phyloP scores from a whole-genome alignment of 2,329 filamentous ascomycete species.

The Aspergillus amoenus region DNA sequence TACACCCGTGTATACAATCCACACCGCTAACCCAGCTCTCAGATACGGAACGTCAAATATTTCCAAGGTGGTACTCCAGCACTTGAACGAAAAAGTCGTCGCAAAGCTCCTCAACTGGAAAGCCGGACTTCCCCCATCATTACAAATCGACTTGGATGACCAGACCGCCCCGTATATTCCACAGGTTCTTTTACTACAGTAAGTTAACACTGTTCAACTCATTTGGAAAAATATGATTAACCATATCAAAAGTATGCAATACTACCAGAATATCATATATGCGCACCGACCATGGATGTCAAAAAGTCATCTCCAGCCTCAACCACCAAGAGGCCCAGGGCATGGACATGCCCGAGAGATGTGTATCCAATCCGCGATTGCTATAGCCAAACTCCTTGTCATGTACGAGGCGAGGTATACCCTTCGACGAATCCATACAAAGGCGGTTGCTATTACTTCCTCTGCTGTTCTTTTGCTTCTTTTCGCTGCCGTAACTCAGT shows the following conservation, averaged over 20 bases:
- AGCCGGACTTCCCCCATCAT: conserved; percentile 14
- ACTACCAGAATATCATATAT: conserved; percentile 36
- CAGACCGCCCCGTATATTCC: conserved; percentile 5
- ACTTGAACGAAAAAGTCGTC: conserved; percentile 10
- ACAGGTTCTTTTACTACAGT: conserved; percentile 11
- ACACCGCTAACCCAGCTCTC: not conserved
- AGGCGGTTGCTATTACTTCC: conserved; percentile 43
- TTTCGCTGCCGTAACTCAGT: conserved; percentile 21
- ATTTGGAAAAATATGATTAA: too few species aligned
- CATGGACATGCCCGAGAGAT: conserved; percentile 43
- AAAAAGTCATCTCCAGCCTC: conserved; percentile 29
- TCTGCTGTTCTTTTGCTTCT: conserved; percentile 42
- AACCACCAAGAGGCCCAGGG: conserved; percentile 40
- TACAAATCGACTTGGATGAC: conserved; percentile 18
- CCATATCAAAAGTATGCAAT: conserved; percentile 28
- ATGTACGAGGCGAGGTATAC: conserved; percentile 43
- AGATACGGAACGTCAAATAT: conserved; percentile 17
- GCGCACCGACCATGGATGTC: conserved; percentile 39
- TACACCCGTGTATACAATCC: not conserved
- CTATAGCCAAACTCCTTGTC: conserved; percentile 38
- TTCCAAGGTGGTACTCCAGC: conserved; percentile 13
- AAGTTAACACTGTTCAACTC: not conserved
- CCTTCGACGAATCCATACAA: conserved; percentile 42
- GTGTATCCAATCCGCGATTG: conserved; percentile 42
- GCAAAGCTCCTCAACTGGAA: conserved; percentile 15